Percentiles rank a stretch among this genome's conserved stretches.
These are phyloP conservation scores for Solanum appendiculatum DNA, from an alignment of 257 asterid genomes.

Conservation along the genomic window DNA sequence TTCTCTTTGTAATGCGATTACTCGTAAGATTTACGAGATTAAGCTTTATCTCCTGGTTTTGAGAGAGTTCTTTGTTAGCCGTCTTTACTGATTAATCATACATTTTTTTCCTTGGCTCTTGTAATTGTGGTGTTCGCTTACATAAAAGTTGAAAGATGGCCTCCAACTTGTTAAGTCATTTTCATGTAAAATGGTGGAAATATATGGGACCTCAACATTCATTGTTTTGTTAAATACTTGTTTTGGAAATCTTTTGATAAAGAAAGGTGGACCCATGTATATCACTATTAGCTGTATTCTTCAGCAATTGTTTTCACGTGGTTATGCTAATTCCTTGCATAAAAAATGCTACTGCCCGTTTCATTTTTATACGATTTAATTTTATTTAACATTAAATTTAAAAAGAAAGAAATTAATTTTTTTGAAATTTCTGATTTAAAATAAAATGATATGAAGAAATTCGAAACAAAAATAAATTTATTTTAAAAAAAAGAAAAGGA, in stretches of 20 bases:
- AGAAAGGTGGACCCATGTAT: not conserved
- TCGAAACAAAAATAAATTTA: not conserved
- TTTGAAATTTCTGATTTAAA: no score
- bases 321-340: not conserved
- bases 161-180: not conserved
- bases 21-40: not conserved
- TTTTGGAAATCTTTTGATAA: not conserved
- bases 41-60: not conserved
- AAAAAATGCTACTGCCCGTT: not conserved
- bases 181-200: not conserved
- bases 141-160: not conserved
- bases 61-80: not conserved
- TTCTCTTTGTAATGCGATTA: not conserved
- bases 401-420: no score
- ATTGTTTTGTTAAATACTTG: not conserved
- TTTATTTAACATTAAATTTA: no score
- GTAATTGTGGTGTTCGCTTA: not conserved
- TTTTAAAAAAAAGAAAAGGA: no score
- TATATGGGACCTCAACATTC: not conserved
- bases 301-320: not conserved
- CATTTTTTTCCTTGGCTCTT: not conserved
- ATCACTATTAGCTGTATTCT: not conserved
- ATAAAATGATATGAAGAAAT: no score
- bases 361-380: no score
- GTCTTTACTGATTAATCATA: not conserved